A percentile compares a stretch with the other conserved stretches of the same genome.
Evolutionary conservation across 345 rosid genomes (phyloP).

Genomic region (Cardamine resedifolia): DNA sequence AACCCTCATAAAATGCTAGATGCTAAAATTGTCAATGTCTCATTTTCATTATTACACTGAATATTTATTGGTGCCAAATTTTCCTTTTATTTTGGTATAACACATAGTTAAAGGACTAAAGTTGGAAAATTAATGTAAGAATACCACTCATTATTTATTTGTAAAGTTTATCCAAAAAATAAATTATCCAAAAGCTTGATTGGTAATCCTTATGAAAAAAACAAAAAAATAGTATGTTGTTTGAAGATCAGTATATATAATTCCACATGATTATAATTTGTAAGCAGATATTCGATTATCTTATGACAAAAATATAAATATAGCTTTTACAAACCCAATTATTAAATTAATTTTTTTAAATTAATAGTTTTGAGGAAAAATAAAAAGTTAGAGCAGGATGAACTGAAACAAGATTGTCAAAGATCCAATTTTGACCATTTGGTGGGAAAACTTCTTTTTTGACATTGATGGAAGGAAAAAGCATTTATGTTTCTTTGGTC

Average conservation of each 20-base stretch:
- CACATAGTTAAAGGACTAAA: too few relatives aligned
- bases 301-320: background rate
- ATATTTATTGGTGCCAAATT: background rate
- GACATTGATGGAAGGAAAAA: conserved; percentile 38
- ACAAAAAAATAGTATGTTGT: background rate
- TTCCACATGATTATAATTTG: background rate
- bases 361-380: too few relatives aligned
- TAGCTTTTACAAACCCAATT: background rate
- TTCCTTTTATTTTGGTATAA: background rate
- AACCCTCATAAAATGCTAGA: background rate
- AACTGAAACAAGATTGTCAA: conserved; percentile 31
- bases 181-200: background rate
- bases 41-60: conserved; percentile 4
- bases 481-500: conserved; percentile 38
- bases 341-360: too few relatives aligned
- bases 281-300: background rate
- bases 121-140: background rate
- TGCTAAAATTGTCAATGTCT: conserved; percentile 21
- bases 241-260: background rate
- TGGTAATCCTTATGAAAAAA: background rate
- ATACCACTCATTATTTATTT: background rate
- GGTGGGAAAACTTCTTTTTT: conserved; percentile 36
- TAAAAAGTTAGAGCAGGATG: conserved; percentile 24
- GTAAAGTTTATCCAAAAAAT: background rate
- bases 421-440: conserved; percentile 40